Conservation (phyloP, 2,329 filamentous ascomycete species). For the Ophiostoma triangulosporum region DNA sequence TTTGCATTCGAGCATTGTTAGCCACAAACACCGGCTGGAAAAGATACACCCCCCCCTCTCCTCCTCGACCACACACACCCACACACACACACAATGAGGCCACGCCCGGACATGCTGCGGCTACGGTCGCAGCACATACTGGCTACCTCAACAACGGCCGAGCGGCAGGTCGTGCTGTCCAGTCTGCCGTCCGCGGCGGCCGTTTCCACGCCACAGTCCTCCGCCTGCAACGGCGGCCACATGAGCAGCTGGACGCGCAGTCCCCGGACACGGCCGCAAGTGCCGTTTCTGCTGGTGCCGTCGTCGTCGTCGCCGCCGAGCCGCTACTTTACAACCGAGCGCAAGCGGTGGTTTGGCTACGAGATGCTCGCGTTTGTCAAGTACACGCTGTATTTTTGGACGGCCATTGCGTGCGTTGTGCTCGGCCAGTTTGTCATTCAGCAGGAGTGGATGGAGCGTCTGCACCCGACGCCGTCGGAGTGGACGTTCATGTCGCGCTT, state of each 20-base stretch:
- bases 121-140: constrained; percentile 3
- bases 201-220: neutral
- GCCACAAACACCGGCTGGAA: no score
- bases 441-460: constrained; percentile 62
- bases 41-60: no score
- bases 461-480: constrained; percentile 69
- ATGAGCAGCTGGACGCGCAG: neutral
- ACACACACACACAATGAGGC: constrained; percentile 3
- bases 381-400: constrained; percentile 53
- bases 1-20: no score
- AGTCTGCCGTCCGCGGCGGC: neutral
- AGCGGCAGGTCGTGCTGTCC: neutral
- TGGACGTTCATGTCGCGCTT: constrained; percentile 63
- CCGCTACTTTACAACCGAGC: constrained; percentile 69
- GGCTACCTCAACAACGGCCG: neutral
- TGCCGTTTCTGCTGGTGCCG: constrained; percentile 37
- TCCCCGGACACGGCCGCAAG: constrained; percentile 25
- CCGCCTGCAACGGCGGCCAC: neutral
- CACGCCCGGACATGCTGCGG: constrained; percentile 1
- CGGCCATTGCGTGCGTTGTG: constrained; percentile 44
- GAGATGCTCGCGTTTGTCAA: constrained; percentile 58
- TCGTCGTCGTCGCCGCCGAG: constrained; percentile 22
- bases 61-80: neutral
- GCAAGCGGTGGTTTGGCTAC: constrained; percentile 53
- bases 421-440: constrained; percentile 52